Evolutionary conservation across 331 rosid species (phyloP).

Genomic region (Malus hybrid): DNA sequence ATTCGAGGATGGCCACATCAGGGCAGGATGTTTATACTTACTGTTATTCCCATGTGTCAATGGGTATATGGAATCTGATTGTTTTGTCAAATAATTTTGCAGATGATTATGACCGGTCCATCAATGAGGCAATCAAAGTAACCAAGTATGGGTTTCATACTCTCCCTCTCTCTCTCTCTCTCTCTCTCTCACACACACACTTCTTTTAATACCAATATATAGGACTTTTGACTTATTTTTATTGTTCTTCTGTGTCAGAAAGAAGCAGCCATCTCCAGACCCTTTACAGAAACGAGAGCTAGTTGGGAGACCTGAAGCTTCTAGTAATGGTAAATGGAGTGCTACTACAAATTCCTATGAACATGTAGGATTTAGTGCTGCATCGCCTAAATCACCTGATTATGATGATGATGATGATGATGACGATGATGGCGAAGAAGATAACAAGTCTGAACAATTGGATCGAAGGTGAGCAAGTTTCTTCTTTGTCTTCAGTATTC

Average conservation of each 20-base stretch:
- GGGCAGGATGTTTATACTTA: background rate
- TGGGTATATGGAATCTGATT: slow-evolving; percentile 12
- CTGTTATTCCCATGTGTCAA: slow-evolving; percentile 6
- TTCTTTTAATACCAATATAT: background rate
- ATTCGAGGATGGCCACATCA: background rate
- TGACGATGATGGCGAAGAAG: slow-evolving; percentile 16
- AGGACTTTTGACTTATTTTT: slow-evolving; percentile 8
- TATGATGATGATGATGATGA: slow-evolving; percentile 47
- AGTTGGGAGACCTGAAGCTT: slow-evolving; percentile 51
- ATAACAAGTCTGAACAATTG: slow-evolving; percentile 40
- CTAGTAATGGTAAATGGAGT: slow-evolving; percentile 69
- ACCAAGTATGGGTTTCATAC: slow-evolving; percentile 56
- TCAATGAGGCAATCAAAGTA: slow-evolving; percentile 93
- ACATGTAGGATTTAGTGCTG: slow-evolving; percentile 46
- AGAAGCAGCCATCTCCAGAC: slow-evolving; percentile 77
- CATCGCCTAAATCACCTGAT: slow-evolving; percentile 70
- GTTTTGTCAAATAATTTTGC: slow-evolving; percentile 34
- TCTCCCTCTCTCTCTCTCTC: background rate
- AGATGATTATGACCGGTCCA: slow-evolving; percentile 96
- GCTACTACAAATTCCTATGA: slow-evolving; percentile 50
- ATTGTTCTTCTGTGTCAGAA: slow-evolving; percentile 34
- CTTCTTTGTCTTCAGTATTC: background rate
- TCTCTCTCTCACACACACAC: background rate
- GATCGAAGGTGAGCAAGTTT: slow-evolving; percentile 58
- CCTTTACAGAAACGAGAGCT: slow-evolving; percentile 52